phyloP scores from a whole-genome alignment of 2,329 filamentous ascomycete species.

The Parasarocladium wereldwijsianum region DNA sequence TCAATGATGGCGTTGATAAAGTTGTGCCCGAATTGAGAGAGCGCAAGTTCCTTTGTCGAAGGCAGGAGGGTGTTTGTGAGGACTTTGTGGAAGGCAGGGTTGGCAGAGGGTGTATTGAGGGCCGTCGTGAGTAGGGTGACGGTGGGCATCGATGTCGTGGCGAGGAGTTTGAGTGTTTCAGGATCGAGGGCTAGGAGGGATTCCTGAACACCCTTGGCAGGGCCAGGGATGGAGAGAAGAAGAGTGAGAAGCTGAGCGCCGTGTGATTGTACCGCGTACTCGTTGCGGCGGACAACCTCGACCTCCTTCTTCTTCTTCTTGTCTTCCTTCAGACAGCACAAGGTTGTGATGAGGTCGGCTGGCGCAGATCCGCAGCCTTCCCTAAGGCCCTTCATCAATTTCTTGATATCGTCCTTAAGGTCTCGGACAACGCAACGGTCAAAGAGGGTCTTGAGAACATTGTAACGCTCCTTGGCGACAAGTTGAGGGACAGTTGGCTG shows the following conservation, averaged over 20 bases:
- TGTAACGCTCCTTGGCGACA: constrained; percentile 60
- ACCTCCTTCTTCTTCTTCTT: constrained; percentile 21
- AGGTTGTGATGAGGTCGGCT: constrained; percentile 30
- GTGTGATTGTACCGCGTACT: constrained; percentile 42
- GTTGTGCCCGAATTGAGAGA: constrained; percentile 35
- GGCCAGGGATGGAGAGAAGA: constrained; percentile 61
- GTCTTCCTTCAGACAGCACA: constrained; percentile 29
- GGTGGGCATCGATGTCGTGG: constrained; percentile 36
- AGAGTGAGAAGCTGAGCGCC: constrained; percentile 68
- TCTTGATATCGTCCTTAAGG: constrained; percentile 34
- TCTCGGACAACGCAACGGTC: constrained; percentile 65
- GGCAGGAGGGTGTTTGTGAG: constrained; percentile 32
- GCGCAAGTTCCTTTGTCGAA: constrained; percentile 28
- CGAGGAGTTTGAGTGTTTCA: constrained; percentile 46
- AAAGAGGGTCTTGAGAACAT: constrained; percentile 67
- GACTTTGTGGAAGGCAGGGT: constrained; percentile 40
- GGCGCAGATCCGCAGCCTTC: constrained; percentile 32
- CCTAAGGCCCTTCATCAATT: constrained; percentile 31
- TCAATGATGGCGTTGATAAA: constrained; percentile 33
- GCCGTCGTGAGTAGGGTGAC: constrained; percentile 35
- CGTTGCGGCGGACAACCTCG: constrained; percentile 38
- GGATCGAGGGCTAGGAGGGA: constrained; percentile 46
- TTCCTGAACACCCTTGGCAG: constrained; percentile 58
- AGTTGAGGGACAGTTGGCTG: constrained; percentile 58
- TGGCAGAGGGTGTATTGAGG: constrained; percentile 29